Evolutionary conservation across 31 red algal species (phyloP).

Genomic region (Bonnemaisonia californica): DNA sequence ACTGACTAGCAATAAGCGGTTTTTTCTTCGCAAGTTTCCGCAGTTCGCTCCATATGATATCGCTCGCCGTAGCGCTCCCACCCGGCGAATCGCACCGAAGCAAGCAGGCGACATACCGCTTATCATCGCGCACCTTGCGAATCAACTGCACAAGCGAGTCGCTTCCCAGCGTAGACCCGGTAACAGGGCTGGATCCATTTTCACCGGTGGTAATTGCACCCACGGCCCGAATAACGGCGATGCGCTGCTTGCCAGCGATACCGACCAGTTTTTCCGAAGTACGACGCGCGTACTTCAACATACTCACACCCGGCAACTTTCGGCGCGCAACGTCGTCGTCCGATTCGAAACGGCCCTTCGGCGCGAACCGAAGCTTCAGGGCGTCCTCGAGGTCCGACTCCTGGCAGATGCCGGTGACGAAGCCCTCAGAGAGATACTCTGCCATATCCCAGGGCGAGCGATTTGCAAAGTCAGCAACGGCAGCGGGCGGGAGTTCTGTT

Average conservation of each 20-base stretch:
- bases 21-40: conserved; percentile 69
- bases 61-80: conserved; percentile 82
- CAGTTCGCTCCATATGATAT: conserved; percentile 92
- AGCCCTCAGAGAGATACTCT: conserved; percentile 78
- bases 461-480: conserved; percentile 63
- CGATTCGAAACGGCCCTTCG: not conserved
- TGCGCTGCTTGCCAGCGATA: conserved; percentile 50
- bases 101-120: conserved; percentile 71
- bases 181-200: conserved; percentile 64
- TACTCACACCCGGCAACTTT: conserved; percentile 44
- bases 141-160: conserved; percentile 80
- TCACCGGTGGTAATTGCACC: conserved; percentile 91
- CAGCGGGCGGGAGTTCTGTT: conserved; percentile 8
- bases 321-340: conserved; percentile 67
- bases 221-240: conserved; percentile 89
- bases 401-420: conserved; percentile 75
- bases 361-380: conserved; percentile 71
- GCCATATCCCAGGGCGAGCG: conserved; percentile 63
- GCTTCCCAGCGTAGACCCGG: conserved; percentile 75
- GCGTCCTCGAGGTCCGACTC: conserved; percentile 83
- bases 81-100: conserved; percentile 92
- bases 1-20: conserved; percentile 87
- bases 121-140: conserved; percentile 72
- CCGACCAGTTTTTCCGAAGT: conserved; percentile 58
- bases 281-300: conserved; percentile 53